Evolutionary conservation across 345 rosid genomes (phyloP).

Genomic region (Euphorbia lathyris): DNA sequence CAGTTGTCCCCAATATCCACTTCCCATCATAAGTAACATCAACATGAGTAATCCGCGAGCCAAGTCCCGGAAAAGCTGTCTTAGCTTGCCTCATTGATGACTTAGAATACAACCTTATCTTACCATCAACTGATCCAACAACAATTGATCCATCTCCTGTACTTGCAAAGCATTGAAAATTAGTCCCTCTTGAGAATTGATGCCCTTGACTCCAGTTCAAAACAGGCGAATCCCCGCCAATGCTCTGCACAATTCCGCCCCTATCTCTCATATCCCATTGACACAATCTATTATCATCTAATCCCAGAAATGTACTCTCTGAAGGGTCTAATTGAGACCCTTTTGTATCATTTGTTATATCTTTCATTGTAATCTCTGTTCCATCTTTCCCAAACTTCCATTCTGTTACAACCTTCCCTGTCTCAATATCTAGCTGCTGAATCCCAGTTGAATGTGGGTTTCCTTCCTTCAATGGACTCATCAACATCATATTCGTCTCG

Average conservation of each 20-base stretch:
- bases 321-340: slow-evolving; percentile 94
- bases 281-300: slow-evolving; percentile 90
- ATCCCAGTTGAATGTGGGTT: slow-evolving; percentile 63
- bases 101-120: slow-evolving; percentile 84
- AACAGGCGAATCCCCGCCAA: slow-evolving; percentile 60
- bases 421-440: slow-evolving; percentile 82
- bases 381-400: slow-evolving; percentile 96
- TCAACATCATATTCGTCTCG: slow-evolving; percentile 94
- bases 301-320: slow-evolving; percentile 82
- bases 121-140: slow-evolving; percentile 87
- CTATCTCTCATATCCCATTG: slow-evolving; percentile 97
- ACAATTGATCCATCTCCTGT: slow-evolving; percentile 92
- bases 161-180: slow-evolving; percentile 93
- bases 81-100: slow-evolving; percentile 91
- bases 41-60: slow-evolving; percentile 82
- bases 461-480: slow-evolving; percentile 80
- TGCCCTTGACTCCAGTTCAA: slow-evolving; percentile 91
- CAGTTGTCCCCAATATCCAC: slow-evolving; percentile 93
- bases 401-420: slow-evolving; percentile 79
- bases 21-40: slow-evolving; percentile 93
- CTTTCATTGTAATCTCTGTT: slow-evolving; percentile 78
- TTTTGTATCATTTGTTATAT: slow-evolving; percentile 76
- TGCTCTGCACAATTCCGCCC: slow-evolving; percentile 76
- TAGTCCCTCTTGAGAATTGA: slow-evolving; percentile 90
- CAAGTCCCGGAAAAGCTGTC: slow-evolving; percentile 96